Evolutionary conservation across 2,329 filamentous ascomycete species (phyloP).

Genomic region (Fusarium sp.): DNA sequence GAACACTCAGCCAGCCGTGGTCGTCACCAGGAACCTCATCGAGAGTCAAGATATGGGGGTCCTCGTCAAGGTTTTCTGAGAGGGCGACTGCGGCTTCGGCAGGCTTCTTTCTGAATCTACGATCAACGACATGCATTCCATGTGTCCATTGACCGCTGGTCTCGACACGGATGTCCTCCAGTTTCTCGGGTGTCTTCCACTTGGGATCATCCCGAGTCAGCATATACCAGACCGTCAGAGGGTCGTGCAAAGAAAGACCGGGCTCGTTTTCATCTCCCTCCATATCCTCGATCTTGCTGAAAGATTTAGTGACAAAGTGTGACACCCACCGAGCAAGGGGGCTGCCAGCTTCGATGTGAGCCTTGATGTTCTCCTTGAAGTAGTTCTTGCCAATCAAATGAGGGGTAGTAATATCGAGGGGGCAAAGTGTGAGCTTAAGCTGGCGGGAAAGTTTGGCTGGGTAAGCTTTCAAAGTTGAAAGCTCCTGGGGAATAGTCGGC

Average conservation of each 20-base stretch:
- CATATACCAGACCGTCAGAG: slow-evolving; percentile 83
- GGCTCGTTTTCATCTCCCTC: slow-evolving; percentile 68
- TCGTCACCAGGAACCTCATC: slow-evolving; percentile 75
- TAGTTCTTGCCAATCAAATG: slow-evolving; percentile 73
- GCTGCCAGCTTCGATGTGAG: slow-evolving; percentile 70
- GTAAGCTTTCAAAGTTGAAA: slow-evolving; percentile 68
- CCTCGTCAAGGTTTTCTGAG: slow-evolving; percentile 56
- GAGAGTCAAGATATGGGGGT: slow-evolving; percentile 53
- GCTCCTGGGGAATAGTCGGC: slow-evolving; percentile 71
- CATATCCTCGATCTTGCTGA: slow-evolving; percentile 74
- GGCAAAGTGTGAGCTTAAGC: slow-evolving; percentile 77
- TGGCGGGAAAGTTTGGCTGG: slow-evolving; percentile 70
- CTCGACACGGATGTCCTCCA: slow-evolving; percentile 89
- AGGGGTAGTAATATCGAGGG: slow-evolving; percentile 80
- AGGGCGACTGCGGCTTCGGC: slow-evolving; percentile 56
- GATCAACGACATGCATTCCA: slow-evolving; percentile 89
- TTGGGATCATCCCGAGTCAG: slow-evolving; percentile 68
- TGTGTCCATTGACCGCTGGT: slow-evolving; percentile 94
- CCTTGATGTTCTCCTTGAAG: slow-evolving; percentile 67
- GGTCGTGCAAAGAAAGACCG: slow-evolving; percentile 79
- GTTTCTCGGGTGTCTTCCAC: slow-evolving; percentile 68
- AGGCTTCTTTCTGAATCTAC: slow-evolving; percentile 68
- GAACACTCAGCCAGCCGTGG: slow-evolving; percentile 78
- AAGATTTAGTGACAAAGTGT: slow-evolving; percentile 78
- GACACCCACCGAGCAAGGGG: slow-evolving; percentile 80